Conservation (phyloP, 2,329 filamentous ascomycete genomes). For the Calonectria leucothoes region DNA sequence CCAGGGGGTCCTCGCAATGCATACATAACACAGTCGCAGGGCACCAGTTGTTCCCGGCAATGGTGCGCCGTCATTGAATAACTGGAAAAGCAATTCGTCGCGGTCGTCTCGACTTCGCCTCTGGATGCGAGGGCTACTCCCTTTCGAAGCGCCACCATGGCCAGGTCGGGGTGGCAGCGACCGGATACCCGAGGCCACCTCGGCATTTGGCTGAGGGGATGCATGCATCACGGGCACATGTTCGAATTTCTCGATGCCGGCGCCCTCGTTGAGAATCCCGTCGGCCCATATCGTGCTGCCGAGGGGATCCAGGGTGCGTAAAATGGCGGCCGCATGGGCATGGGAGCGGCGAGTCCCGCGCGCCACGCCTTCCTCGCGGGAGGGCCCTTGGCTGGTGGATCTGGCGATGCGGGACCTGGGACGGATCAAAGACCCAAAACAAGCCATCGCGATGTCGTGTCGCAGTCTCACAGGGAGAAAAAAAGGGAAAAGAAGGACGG, state of each 20-base stretch:
- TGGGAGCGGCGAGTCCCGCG: neutral
- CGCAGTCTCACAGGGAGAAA: no score
- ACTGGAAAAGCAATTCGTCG: neutral
- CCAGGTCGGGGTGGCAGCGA: neutral
- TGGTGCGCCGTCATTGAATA: neutral
- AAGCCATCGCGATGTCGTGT: neutral
- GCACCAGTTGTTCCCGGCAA: neutral
- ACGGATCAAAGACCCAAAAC: neutral
- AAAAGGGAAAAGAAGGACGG: no score
- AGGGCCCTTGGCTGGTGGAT: neutral
- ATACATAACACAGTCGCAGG: no score
- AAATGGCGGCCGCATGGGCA: neutral
- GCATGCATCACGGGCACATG: no score
- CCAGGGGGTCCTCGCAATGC: neutral
- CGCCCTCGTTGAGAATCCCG: neutral
- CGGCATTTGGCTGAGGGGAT: no score
- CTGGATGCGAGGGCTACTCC: no score
- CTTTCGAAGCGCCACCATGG: no score
- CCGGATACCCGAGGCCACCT: neutral
- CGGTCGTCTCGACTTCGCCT: no score
- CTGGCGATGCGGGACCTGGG: neutral
- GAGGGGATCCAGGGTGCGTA: neutral
- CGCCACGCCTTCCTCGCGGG: neutral
- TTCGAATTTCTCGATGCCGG: neutral
- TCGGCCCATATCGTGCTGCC: neutral